These are phyloP conservation scores for Saccharomyces eubayanus DNA, from an alignment of 805 yeast species.

Conservation along the genomic window DNA sequence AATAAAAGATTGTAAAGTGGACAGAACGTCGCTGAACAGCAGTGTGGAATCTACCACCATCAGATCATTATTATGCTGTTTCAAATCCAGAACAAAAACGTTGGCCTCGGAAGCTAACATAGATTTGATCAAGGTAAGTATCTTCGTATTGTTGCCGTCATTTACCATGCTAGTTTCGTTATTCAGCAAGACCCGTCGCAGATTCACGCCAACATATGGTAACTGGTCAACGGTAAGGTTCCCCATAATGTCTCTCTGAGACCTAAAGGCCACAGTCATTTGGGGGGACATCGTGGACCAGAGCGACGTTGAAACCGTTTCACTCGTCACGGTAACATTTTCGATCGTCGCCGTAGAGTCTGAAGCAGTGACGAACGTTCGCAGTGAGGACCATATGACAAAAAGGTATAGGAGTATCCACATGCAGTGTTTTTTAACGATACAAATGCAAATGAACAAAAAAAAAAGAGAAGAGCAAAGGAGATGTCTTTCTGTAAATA, in stretches of 20 bases:
- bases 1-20: conserved; percentile 31
- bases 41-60: conserved; percentile 14
- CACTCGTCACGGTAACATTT: not conserved
- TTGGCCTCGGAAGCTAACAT: conserved; percentile 41
- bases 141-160: conserved; percentile 12
- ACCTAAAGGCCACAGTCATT: conserved; percentile 32
- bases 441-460: not conserved
- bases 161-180: conserved; percentile 24
- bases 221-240: conserved; percentile 36
- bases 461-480: not conserved
- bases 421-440: not conserved
- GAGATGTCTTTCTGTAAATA: not conserved
- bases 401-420: not conserved
- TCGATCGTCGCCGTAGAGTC: not conserved
- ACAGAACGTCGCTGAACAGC: conserved; percentile 21
- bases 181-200: conserved; percentile 28
- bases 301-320: not conserved
- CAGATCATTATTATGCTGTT: conserved; percentile 41
- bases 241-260: conserved; percentile 41
- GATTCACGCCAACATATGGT: conserved; percentile 34
- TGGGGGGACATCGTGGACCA: conserved; percentile 31
- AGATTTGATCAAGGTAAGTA: conserved; percentile 23
- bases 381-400: not conserved
- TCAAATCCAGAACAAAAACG: conserved; percentile 44
- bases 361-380: not conserved